Conservation (phyloP, 306 rosid species). For the Alnus rubra region DNA sequence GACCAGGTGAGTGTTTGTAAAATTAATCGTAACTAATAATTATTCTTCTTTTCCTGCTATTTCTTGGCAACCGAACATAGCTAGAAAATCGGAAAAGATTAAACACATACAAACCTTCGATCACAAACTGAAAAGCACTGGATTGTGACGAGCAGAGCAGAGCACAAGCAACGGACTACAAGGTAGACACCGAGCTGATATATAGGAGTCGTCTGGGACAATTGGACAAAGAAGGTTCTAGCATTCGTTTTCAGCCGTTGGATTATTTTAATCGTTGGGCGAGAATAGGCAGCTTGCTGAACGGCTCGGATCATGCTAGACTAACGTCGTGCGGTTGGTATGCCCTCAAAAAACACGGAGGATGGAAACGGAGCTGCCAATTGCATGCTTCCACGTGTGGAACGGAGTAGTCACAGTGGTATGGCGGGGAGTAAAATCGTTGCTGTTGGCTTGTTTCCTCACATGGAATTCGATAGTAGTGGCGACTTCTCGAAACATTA, state of each 20-base stretch:
- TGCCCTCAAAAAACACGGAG: neutral
- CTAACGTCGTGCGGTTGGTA: neutral
- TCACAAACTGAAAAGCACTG: neutral
- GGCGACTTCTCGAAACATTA: too few relatives aligned
- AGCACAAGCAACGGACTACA: neutral
- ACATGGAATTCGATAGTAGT: too few relatives aligned
- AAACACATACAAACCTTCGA: neutral
- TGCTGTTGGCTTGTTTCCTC: too few relatives aligned
- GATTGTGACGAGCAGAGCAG: neutral
- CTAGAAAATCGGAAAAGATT: neutral
- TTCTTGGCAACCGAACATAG: neutral
- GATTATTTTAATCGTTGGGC: neutral
- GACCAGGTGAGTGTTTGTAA: too few relatives aligned
- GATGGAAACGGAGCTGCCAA: neutral
- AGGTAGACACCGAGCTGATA: neutral
- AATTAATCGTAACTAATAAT: neutral
- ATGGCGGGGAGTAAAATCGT: neutral
- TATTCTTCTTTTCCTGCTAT: neutral
- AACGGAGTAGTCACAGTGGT: neutral
- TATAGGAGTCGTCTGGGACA: neutral
- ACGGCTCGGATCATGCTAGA: slow-evolving; percentile 10
- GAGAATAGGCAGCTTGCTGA: neutral
- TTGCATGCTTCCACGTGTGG: neutral
- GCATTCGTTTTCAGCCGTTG: neutral
- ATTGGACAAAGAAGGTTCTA: slow-evolving; percentile 13